A percentile compares a stretch with the other conserved stretches of the same genome.
Conservation (phyloP, 1,284 basidiomycete species). For the Porodaedalea pini region DNA sequence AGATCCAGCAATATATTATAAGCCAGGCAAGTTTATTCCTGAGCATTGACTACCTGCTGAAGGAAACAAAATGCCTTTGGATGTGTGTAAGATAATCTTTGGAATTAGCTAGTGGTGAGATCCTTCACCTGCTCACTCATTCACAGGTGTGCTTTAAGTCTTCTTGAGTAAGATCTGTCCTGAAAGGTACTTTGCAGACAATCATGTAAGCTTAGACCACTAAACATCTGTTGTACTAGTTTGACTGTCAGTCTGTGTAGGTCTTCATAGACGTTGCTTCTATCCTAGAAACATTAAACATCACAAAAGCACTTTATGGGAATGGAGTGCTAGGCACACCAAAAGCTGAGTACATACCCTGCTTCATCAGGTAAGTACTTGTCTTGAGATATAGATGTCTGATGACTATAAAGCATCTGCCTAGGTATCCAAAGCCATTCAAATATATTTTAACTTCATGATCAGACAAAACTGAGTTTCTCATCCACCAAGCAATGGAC, state of each 20-base stretch:
- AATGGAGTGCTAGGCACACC: conserved; percentile 16
- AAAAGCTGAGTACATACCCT: neutral
- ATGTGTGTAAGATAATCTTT: conserved; percentile 5
- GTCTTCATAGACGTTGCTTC: conserved; percentile 13
- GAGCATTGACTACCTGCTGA: conserved; percentile 9
- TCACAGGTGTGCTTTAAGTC: neutral
- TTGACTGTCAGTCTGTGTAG: no score
- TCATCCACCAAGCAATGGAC: no score
- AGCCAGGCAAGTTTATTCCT: conserved; percentile 19
- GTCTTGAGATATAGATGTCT: no score
- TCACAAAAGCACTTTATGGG: conserved; percentile 19
- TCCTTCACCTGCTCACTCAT: neutral
- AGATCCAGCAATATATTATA: conserved; percentile 14
- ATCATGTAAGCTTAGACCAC: neutral
- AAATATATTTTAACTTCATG: no score
- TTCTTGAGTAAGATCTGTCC: conserved; percentile 8
- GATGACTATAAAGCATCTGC: no score
- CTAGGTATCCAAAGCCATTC: no score
- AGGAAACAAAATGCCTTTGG: neutral
- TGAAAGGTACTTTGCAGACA: conserved; percentile 9
- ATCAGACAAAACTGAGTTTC: no score
- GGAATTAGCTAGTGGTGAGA: conserved; percentile 13
- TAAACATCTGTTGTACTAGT: no score
- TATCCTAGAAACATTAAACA: conserved; percentile 23
- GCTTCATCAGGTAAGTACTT: conserved; percentile 13